These are phyloP conservation scores for Aspergillus mulundensis DNA, from an alignment of 495 filamentous ascomycete genomes.

Conservation along the genomic window DNA sequence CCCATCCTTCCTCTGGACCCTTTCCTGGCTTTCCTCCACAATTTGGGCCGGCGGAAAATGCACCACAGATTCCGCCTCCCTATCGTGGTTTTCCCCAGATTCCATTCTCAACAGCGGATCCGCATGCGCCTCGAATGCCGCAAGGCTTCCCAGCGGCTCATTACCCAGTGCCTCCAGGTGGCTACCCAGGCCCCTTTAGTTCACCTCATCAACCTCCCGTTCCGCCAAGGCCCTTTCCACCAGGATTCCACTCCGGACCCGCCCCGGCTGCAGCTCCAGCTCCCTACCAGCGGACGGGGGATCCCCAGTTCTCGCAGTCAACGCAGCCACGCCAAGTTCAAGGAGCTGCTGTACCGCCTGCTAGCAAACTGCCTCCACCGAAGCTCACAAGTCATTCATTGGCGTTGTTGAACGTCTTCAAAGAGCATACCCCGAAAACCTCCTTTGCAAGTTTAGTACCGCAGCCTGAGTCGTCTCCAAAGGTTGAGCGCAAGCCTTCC, in stretches of 20 bases:
- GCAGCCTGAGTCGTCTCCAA: slow-evolving; percentile 16
- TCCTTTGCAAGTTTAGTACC: slow-evolving; percentile 29
- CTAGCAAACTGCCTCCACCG: slow-evolving; percentile 55
- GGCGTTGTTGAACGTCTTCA: slow-evolving; percentile 63
- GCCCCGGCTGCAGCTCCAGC: slow-evolving; percentile 25
- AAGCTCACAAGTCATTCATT: slow-evolving; percentile 62
- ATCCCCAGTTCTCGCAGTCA: slow-evolving; percentile 46
- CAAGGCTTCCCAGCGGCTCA: slow-evolving; percentile 10
- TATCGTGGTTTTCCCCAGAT: slow-evolving; percentile 14
- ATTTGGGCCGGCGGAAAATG: slow-evolving; percentile 16
- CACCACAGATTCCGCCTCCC: slow-evolving; percentile 24
- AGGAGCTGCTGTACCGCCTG: slow-evolving; percentile 48
- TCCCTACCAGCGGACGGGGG: slow-evolving; percentile 52
- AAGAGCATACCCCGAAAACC: slow-evolving; percentile 37
- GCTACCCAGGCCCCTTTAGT: slow-evolving; percentile 14
- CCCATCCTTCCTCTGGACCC: slow-evolving; percentile 38
- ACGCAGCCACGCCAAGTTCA: slow-evolving; percentile 34
- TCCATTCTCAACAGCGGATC: slow-evolving; percentile 7
- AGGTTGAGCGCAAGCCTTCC: slow-evolving; percentile 27
- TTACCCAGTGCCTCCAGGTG: slow-evolving; percentile 15
- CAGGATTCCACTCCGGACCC: slow-evolving; percentile 14
- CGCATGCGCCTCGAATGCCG: slow-evolving; percentile 7
- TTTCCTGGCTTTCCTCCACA: slow-evolving; percentile 38
- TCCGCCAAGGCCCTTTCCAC: slow-evolving; percentile 15
- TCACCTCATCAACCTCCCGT: slow-evolving; percentile 13